Evolutionary conservation across 768 basidiomycete species (phyloP), one percentile per base, ranked within the genome.

Genomic region (Mycena latifolia): DNA sequence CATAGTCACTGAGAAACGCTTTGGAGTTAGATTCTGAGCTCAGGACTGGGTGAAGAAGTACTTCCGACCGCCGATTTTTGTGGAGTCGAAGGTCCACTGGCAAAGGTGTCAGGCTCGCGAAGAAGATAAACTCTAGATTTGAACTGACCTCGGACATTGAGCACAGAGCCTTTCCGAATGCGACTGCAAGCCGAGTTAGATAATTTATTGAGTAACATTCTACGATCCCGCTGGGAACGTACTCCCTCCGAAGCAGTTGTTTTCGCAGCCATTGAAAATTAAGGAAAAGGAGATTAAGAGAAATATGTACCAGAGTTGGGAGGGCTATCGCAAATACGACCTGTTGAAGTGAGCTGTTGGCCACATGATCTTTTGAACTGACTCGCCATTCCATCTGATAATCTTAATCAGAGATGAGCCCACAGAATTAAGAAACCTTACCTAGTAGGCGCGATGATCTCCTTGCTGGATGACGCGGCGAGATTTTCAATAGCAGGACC

Each of bases 241-340:
- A 56, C 55, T 52, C 5, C 59, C 59, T 1, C 59, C 59, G 59
- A 61, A 61, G 48, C 59, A 61, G 48, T 61, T 35, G n/a, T 61
- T 61, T 14, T 61, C 24, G 37, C 59, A 61, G 14, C 56, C 56
- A 8, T 33, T 17, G 7, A 15, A 22, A 29, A n/a, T 17, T 11
- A 7, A 6, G 6, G 43, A 29, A 10, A 24, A 33, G 2, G 20
- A 6, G 12, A 11, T n/a, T 5, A 31, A 12, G 3, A 10, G 6
- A 5, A 43, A n/a, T 12, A 9, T 10, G 15, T 27, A 58, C 59
- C 59, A 27, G 59, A 61, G 33, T 55, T 55, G 6, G 61, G 61
- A 6, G 61, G 61, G 31, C 33, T 45, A 29, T 63, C 61, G n/a
- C 61, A 63, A 43, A 63, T 63, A 22, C 61, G 60, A 31, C 56